A percentile compares a stretch with the other conserved stretches of the same genome.
These are phyloP conservation scores for Neurospora sp. DNA, from an alignment of 495 filamentous ascomycete species.

Conservation along the genomic window DNA sequence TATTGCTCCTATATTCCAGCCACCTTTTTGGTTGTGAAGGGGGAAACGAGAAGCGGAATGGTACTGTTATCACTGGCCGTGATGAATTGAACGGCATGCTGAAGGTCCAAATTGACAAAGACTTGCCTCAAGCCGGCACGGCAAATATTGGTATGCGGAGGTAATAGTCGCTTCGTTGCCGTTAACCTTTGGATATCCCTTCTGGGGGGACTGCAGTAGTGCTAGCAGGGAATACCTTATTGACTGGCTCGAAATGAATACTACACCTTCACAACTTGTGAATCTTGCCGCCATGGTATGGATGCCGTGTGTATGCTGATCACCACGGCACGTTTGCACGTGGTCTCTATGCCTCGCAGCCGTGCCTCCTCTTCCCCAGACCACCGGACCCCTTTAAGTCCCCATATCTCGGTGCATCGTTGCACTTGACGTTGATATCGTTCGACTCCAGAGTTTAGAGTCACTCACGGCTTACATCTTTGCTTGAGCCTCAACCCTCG, in stretches of 20 bases:
- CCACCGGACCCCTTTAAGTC: background rate
- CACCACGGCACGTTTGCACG: background rate
- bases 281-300: background rate
- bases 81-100: too few species aligned
- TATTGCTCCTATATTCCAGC: too few species aligned
- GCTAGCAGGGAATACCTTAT: background rate
- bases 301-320: background rate
- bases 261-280: background rate
- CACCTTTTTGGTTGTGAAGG: too few species aligned
- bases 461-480: too few species aligned
- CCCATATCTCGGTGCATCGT: background rate
- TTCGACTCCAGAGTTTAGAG: background rate
- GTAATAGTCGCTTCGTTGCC: too few species aligned
- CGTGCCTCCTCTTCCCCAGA: background rate
- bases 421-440: background rate
- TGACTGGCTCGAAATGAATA: background rate
- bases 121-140: background rate
- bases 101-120: too few species aligned
- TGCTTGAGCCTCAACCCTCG: too few species aligned
- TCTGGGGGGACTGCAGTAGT: background rate
- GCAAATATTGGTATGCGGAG: background rate
- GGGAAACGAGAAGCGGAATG: too few species aligned
- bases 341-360: background rate
- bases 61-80: too few species aligned
- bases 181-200: background rate